Evolutionary conservation across 371 early-diverging fungal genomes (phyloP).

Genomic region (Blakeslea trispora): DNA sequence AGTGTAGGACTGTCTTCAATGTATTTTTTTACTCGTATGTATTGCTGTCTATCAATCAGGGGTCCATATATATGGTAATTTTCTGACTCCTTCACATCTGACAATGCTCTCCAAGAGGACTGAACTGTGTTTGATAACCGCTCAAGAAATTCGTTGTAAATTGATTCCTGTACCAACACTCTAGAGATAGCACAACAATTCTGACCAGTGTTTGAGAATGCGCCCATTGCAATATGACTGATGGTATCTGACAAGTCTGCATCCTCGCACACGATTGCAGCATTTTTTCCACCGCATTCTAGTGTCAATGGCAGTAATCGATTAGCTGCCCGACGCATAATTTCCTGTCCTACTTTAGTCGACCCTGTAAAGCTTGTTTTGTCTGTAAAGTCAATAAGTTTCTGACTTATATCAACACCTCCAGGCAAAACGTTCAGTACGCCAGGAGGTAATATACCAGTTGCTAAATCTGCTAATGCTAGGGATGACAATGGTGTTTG

Average conservation of each 20-base stretch:
- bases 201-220: constrained; percentile 83
- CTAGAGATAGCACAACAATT: constrained; percentile 88
- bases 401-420: constrained; percentile 30
- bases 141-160: constrained; percentile 67
- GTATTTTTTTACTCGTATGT: constrained; percentile 55
- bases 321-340: constrained; percentile 68
- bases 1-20: background rate
- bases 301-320: constrained; percentile 68
- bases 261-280: constrained; percentile 78
- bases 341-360: constrained; percentile 69
- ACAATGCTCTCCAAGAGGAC: constrained; percentile 18
- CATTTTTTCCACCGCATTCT: constrained; percentile 92
- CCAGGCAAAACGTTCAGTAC: constrained; percentile 69
- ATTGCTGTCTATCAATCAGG: constrained; percentile 74
- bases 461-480: constrained; percentile 38
- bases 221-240: constrained; percentile 62
- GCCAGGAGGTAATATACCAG: constrained; percentile 46
- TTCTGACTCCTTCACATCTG: background rate
- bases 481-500: constrained; percentile 46
- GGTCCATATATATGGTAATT: constrained; percentile 58
- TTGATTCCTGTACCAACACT: constrained; percentile 68
- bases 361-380: constrained; percentile 65
- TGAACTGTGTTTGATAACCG: constrained; percentile 50
- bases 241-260: constrained; percentile 76
- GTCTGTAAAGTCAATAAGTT: constrained; percentile 27